Percentiles rank a stretch among this genome's conserved stretches.
Conservation (phyloP, 2,329 filamentous ascomycete genomes). For the Stemphylium beticola region DNA sequence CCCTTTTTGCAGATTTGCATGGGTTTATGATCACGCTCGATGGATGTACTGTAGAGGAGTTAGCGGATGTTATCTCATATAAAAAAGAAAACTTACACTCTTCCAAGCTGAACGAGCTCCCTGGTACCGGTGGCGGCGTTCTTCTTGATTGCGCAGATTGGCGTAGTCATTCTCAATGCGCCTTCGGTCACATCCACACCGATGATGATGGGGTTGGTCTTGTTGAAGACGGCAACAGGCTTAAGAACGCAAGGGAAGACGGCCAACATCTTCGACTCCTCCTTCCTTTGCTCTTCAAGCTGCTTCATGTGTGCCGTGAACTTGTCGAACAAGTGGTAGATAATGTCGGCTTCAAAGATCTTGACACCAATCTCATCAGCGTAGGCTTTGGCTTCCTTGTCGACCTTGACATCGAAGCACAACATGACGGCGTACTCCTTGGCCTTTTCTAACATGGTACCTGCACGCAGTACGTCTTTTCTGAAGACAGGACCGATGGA, state of each 20-base stretch:
- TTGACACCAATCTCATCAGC: slow-evolving; percentile 95
- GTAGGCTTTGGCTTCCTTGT: slow-evolving; percentile 91
- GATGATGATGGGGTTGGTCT: slow-evolving; percentile 92
- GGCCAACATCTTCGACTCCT: slow-evolving; percentile 91
- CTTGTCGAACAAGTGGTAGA: slow-evolving; percentile 96
- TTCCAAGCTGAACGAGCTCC: slow-evolving; percentile 82
- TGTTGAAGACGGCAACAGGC: slow-evolving; percentile 96
- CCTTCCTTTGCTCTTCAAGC: slow-evolving; percentile 88
- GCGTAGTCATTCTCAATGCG: slow-evolving; percentile 83
- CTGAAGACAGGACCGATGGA: slow-evolving; percentile 98
- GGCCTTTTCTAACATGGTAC: slow-evolving; percentile 94
- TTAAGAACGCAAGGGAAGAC: slow-evolving; percentile 95
- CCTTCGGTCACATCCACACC: slow-evolving; percentile 97
- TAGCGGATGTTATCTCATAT: slow-evolving; percentile 7
- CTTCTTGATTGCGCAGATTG: slow-evolving; percentile 83
- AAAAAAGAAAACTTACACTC: slow-evolving; percentile 74
- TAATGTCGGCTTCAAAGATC: slow-evolving; percentile 98
- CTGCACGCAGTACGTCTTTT: slow-evolving; percentile 92
- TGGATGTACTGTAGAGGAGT: slow-evolving; percentile 71
- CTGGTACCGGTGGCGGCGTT: slow-evolving; percentile 80
- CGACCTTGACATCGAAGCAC: slow-evolving; percentile 99
- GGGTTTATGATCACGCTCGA: slow-evolving; percentile 97
- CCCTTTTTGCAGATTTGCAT: slow-evolving; percentile 92
- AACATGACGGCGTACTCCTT: slow-evolving; percentile 99
- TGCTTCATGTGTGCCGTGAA: slow-evolving; percentile 95